Conservation (phyloP, 1,139 yeast genomes). For the Ashbya aceris region DNA sequence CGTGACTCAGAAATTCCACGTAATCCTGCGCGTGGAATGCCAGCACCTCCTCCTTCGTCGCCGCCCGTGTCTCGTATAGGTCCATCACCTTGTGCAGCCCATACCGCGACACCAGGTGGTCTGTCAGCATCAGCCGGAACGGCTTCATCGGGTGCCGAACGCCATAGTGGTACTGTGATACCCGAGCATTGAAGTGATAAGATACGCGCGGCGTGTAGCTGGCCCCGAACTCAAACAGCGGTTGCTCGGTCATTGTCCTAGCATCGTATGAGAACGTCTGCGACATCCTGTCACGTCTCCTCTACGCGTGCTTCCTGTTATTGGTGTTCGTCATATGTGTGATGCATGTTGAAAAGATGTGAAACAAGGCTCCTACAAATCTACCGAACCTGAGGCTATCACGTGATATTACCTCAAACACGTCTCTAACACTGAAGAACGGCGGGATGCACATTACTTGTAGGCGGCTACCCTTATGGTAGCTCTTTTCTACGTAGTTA, state of each 20-base stretch:
- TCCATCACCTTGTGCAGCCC: constrained; percentile 88
- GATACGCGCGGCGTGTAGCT: constrained; percentile 54
- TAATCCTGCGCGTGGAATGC: constrained; percentile 87
- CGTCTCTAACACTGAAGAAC: no score
- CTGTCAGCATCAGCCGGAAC: constrained; percentile 88
- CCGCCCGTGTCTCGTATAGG: constrained; percentile 70
- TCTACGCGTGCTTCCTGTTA: no score
- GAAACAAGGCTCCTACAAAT: no score
- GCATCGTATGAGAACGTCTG: constrained; percentile 39
- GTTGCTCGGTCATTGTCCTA: constrained; percentile 38
- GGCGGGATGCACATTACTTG: no score
- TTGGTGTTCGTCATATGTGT: no score
- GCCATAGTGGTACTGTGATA: constrained; percentile 78
- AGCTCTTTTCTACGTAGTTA: no score
- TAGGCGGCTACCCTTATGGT: no score
- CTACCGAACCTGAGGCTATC: no score
- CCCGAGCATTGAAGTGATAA: constrained; percentile 81
- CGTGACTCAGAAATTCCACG: constrained; percentile 64
- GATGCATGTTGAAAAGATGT: no score
- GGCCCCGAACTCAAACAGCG: constrained; percentile 42
- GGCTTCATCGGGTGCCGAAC: constrained; percentile 97
- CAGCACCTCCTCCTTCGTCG: constrained; percentile 67
- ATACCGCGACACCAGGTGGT: constrained; percentile 78
- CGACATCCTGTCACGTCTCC: constrained; percentile 1
- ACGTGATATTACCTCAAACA: no score